Base-by-base conservation (phyloP, 2,329 filamentous ascomycete genomes). In the Pyricularia grisea region DNA sequence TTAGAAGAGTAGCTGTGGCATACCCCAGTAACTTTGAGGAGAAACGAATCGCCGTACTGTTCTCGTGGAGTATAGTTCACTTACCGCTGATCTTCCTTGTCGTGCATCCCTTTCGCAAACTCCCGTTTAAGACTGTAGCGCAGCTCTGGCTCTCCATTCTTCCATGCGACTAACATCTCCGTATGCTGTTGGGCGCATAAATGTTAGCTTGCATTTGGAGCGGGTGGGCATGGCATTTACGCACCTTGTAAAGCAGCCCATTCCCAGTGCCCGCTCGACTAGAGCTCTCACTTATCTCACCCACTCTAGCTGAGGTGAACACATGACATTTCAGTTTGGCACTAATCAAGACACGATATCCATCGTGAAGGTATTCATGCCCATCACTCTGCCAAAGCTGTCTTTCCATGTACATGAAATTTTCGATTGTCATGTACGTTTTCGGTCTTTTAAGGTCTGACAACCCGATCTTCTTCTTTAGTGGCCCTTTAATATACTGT, bases 311-410 rank as follows among this genome's bases (percentile, higher is more conserved):
- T 28, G 68, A 36, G 17, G 65, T 69, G 27, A 58, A 69, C 14
- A 69, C 68, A 27, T 69, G 68, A 33, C 65, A 69, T 66, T 69
- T 69, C 55, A 69, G 65, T 50, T 69, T 69, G 7, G 68, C 65
- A 67, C 65, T 67, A 42, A 69, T 67, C 7, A 64, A 42, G 25
- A 69, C 65, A 20, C 65, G 68, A 55, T 69, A 69, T 27, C 27
- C 68, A 25, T 69, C 65, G 42, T 69, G 65, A 42, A 69, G 36
- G 36, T 67, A 67, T 55, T 69, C 65, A 36, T 69, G 65, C 14
- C 65, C 28, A 55, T 69, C 50, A 36, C 17, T 67, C 23, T 69
- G 65, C 68, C 68, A 69, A 31, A 69, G 68, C 50, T 69, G 68
- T 31, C 65, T 69, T 20, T 69, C 68, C 68, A 69, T 67, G 55